Base-by-base conservation (phyloP, 768 basidiomycete species). In the Naganishia randhawae region DNA sequence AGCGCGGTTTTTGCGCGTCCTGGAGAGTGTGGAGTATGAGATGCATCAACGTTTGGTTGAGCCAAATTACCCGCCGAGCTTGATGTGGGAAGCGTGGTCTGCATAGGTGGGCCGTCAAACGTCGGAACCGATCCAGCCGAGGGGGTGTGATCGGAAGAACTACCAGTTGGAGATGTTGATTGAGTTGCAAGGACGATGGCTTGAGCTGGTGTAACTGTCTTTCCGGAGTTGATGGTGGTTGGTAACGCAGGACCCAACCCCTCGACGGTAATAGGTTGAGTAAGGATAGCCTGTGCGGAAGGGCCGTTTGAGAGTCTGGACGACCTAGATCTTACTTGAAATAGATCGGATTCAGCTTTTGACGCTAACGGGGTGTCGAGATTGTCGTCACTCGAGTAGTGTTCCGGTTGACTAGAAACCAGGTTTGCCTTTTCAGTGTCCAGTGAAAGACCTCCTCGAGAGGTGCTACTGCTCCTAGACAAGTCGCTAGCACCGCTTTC, bases 281-380 rank as follows among this genome's bases (percentile, higher is more conserved):
- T 61, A 25, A 61, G 22, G 39, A 61, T 61, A 22, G 57, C 35
- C 31, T 61, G 57, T 39, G 57, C 57, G 3, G 57, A 41, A 25
- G 57, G 57, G 17, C 57, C 57, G 35, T 61, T 48, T 22, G 3
- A 3, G 45, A 48, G 57, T 39, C 35, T 41, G 6, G 57, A 61
- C 22, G 35, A 39, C 22, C 57, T 31, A 10, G 57, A 61, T 25
- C 57, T 35, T 25, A 61, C 57, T 42, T 61, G 57, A 25, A 61
- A 61, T 25, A 61, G 37, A 25, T 61, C 57, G 22, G 57, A 33
- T 61, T 61, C 57, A 13, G 17, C 19, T 37, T 19, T 31, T 13
- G 57, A 61, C 14, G 57, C 57, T 13, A 61, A 16, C 57, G 57
- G 57, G 2, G 57, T 61, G 17, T 61, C 57, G 22, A 61, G 35